Evolutionary conservation across 257 asterid genomes (phyloP).

Genomic region (Solanum medicagineum): DNA sequence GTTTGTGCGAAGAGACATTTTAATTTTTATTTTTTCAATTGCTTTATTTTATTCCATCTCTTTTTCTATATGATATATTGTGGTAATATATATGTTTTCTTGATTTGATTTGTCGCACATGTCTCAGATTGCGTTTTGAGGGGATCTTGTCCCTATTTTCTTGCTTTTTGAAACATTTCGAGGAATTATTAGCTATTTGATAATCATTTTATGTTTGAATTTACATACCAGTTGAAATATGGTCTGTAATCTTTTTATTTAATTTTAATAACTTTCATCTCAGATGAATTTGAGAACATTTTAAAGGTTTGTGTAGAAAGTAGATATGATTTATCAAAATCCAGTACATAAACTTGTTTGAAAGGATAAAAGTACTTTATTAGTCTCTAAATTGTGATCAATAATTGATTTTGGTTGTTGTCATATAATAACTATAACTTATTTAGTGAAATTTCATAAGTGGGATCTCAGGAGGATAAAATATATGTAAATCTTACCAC

Average conservation of each 20-base stretch:
- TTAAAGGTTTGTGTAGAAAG: not conserved
- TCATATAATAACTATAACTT: too few species aligned
- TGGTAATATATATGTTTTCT: not conserved
- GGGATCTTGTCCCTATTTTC: not conserved
- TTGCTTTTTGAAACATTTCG: not conserved
- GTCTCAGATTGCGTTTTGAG: not conserved
- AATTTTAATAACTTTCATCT: not conserved
- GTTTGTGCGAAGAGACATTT: constrained; percentile 24
- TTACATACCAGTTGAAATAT: not conserved
- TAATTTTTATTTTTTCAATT: not conserved
- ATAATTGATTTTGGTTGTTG: too few species aligned
- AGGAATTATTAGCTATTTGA: not conserved
- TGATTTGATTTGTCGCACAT: not conserved
- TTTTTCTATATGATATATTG: not conserved
- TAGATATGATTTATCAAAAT: not conserved
- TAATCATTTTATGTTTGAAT: not conserved
- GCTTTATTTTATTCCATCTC: not conserved
- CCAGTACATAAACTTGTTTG: not conserved
- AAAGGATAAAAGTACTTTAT: not conserved
- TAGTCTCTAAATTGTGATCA: too few species aligned
- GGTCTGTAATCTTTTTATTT: not conserved
- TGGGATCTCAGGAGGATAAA: fast-evolving
- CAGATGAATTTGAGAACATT: not conserved
- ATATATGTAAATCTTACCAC: too few species aligned
- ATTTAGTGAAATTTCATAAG: too few species aligned